phyloP scores from a whole-genome alignment of 2,329 filamentous ascomycete species.

The Sporothrix globosa region DNA sequence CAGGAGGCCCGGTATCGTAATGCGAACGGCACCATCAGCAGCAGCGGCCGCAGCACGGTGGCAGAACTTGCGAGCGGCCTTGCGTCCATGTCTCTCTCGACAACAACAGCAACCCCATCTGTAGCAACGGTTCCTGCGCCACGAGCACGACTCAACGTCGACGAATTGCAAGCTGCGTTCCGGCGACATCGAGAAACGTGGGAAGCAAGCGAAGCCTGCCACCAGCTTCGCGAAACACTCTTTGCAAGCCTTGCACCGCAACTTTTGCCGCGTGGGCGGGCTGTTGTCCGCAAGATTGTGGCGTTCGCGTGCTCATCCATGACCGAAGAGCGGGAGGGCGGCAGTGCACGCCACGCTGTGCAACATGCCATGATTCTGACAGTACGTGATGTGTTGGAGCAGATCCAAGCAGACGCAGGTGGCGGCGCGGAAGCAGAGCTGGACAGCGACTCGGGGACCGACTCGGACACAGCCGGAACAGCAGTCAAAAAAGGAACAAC shows the following conservation, averaged over 20 bases:
- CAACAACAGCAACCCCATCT: neutral
- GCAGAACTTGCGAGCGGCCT: constrained; percentile 30
- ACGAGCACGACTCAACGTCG: constrained; percentile 14
- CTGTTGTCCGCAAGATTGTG: constrained; percentile 33
- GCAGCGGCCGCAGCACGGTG: constrained; percentile 18
- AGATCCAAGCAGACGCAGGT: constrained; percentile 22
- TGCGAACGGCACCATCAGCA: constrained; percentile 25
- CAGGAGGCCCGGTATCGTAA: constrained; percentile 34
- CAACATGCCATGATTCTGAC: constrained; percentile 38
- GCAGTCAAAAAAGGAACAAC: neutral
- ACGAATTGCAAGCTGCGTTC: constrained; percentile 26
- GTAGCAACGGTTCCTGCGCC: neutral
- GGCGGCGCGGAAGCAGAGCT: neutral
- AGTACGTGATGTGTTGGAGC: constrained; percentile 34
- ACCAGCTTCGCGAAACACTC: constrained; percentile 33
- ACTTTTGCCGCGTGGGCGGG: constrained; percentile 24
- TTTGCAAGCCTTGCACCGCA: constrained; percentile 24
- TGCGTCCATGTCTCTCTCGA: constrained; percentile 23
- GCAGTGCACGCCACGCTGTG: constrained; percentile 25
- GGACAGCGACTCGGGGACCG: neutral
- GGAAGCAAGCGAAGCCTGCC: constrained; percentile 33
- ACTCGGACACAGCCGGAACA: neutral
- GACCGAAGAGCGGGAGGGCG: constrained; percentile 25
- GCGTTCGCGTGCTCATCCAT: constrained; percentile 35
- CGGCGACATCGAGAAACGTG: constrained; percentile 26